Conservation (phyloP, 169 alveolate genomes). For the Plasmodium gonderi region DNA sequence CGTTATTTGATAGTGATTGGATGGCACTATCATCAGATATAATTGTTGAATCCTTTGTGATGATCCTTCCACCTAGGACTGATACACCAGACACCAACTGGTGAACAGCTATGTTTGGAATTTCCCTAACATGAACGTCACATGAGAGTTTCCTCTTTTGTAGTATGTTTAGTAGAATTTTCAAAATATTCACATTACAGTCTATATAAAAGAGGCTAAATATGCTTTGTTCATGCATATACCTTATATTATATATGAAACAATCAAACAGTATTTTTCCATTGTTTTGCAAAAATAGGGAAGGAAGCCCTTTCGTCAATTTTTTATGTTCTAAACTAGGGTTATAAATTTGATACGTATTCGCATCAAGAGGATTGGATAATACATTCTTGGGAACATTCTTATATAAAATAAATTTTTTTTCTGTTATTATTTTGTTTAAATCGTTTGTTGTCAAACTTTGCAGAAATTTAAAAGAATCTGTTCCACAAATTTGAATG, state of each 20-base stretch:
- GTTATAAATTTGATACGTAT: slow-evolving; percentile 3
- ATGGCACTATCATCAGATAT: not conserved
- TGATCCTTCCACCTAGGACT: not conserved
- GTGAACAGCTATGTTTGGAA: slow-evolving; percentile 26
- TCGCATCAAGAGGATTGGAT: slow-evolving; percentile 10
- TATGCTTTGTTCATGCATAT: slow-evolving; percentile 9
- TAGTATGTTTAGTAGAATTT: slow-evolving; percentile 10
- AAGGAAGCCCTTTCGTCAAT: slow-evolving; percentile 32
- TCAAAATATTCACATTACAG: slow-evolving; percentile 12
- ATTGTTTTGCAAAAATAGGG: slow-evolving; percentile 78
- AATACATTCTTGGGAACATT: slow-evolving; percentile 37
- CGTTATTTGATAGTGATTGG: not conserved
- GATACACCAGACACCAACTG: slow-evolving; percentile 31
- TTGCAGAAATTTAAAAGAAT: slow-evolving; percentile 81
- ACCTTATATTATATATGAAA: slow-evolving; percentile 59
- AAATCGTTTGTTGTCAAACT: slow-evolving; percentile 80
- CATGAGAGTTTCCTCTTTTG: slow-evolving; percentile 56
- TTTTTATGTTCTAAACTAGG: slow-evolving; percentile 18
- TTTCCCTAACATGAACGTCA: slow-evolving; percentile 41
- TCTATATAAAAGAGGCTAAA: slow-evolving; percentile 52
- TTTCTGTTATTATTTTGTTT: slow-evolving; percentile 38
- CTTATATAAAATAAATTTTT: slow-evolving; percentile 25
- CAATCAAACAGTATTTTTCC: slow-evolving; percentile 82
- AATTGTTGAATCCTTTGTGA: not conserved
- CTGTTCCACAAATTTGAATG: slow-evolving; percentile 77